A percentile compares a stretch with the other conserved stretches of the same genome.
Conservation (phyloP, 257 asterid genomes). For the Primulina tabacum region DNA sequence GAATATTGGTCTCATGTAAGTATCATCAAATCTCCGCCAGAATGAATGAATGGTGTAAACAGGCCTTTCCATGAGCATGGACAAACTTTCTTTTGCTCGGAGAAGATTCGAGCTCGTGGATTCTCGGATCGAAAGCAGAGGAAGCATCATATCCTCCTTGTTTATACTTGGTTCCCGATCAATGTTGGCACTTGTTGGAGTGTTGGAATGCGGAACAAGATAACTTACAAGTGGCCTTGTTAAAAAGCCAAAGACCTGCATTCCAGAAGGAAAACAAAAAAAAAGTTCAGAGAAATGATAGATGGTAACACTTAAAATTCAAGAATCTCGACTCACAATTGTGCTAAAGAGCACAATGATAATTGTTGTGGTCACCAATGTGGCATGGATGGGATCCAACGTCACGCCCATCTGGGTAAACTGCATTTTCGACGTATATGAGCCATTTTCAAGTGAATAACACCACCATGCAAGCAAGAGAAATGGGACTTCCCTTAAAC, state of each 20-base stretch:
- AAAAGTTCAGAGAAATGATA: neutral
- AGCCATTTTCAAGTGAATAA: neutral
- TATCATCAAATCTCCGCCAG: slow-evolving; percentile 83
- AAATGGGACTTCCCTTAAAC: neutral
- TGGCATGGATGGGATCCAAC: neutral
- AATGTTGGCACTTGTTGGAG: slow-evolving; percentile 21
- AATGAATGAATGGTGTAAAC: slow-evolving; percentile 72
- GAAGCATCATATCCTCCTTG: slow-evolving; percentile 71
- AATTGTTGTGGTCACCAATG: neutral
- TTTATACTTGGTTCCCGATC: slow-evolving; percentile 60
- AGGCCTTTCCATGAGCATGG: slow-evolving; percentile 80
- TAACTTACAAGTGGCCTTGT: slow-evolving; percentile 68
- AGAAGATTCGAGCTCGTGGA: slow-evolving; percentile 63
- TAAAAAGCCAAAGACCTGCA: slow-evolving; percentile 81
- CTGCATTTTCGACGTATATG: neutral
- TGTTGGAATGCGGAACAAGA: slow-evolving; percentile 49
- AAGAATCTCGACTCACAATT: neutral
- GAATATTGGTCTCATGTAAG: slow-evolving; percentile 82
- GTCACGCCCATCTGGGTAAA: neutral
- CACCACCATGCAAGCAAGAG: neutral
- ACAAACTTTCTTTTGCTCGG: slow-evolving; percentile 65
- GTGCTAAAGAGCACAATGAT: neutral
- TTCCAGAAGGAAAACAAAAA: neutral
- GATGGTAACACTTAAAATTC: neutral
- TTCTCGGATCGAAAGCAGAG: slow-evolving; percentile 77